These are phyloP conservation scores for Chytriomyces sp. DNA, from an alignment of 192 early-diverging fungal species.

Conservation along the genomic window DNA sequence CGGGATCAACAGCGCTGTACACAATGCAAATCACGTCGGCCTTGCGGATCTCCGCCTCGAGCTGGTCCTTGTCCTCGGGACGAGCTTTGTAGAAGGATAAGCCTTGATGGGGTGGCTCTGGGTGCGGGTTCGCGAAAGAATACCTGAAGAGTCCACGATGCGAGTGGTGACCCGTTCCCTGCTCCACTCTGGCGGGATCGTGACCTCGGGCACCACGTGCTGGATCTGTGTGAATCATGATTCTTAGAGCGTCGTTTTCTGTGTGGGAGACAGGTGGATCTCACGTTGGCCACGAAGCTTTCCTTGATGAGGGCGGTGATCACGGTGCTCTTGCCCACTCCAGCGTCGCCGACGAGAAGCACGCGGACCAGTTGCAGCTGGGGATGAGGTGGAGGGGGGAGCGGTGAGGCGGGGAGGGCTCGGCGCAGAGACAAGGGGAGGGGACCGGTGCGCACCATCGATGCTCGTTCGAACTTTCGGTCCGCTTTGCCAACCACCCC, in stretches of 20 bases:
- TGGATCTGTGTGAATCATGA: slow-evolving; percentile 67
- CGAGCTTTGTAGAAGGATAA: slow-evolving; percentile 57
- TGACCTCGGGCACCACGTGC: slow-evolving; percentile 99
- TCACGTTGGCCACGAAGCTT: slow-evolving; percentile 89
- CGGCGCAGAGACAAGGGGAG: background rate
- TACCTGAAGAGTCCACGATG: slow-evolving; percentile 96
- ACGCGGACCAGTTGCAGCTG: slow-evolving; percentile 68
- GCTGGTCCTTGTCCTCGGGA: slow-evolving; percentile 82
- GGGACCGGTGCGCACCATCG: background rate
- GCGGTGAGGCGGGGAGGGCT: background rate
- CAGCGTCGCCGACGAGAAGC: slow-evolving; percentile 91
- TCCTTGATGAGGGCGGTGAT: slow-evolving; percentile 98
- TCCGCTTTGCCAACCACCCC: background rate
- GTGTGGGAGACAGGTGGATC: slow-evolving; percentile 9
- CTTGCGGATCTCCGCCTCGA: slow-evolving; percentile 92
- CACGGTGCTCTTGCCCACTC: slow-evolving; percentile 89
- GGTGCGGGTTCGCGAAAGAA: slow-evolving; percentile 2
- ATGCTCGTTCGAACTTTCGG: background rate
- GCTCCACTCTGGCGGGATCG: slow-evolving; percentile 97
- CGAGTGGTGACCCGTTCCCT: slow-evolving; percentile 95
- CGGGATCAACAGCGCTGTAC: slow-evolving; percentile 85
- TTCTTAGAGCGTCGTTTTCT: background rate
- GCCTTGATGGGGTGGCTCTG: too few relatives aligned
- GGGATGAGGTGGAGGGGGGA: background rate
- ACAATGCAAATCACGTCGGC: slow-evolving; percentile 99